Evolutionary conservation across 148 eudicot species (phyloP).

Genomic region (Rhododendron ferrugineum): DNA sequence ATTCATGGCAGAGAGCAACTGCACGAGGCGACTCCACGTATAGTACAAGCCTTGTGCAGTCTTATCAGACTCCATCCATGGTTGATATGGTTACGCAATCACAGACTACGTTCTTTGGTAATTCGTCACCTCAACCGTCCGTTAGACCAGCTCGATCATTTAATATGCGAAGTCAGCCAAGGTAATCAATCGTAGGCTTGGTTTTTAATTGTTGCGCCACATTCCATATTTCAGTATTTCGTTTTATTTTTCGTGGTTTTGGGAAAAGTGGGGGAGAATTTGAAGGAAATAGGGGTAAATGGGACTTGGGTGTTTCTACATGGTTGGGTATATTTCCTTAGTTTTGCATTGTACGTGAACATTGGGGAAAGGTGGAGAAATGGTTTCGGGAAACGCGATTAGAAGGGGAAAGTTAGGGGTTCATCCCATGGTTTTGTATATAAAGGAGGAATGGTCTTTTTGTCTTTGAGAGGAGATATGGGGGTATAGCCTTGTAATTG

Average conservation of each 20-base stretch:
- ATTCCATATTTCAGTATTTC: not conserved
- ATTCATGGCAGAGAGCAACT: slow-evolving; percentile 22
- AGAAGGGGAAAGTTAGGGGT: slow-evolving; percentile 7
- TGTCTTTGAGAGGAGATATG: slow-evolving; percentile 5
- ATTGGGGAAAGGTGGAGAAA: slow-evolving; percentile 2
- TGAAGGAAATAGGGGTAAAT: not conserved
- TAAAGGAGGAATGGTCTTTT: not conserved
- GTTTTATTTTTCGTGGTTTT: not conserved
- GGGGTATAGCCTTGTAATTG: slow-evolving; percentile 14
- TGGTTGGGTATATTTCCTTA: not conserved
- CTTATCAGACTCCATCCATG: slow-evolving; percentile 23
- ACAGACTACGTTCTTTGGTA: slow-evolving; percentile 13
- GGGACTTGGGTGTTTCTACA: not conserved
- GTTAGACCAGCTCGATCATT: slow-evolving; percentile 14
- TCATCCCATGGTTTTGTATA: slow-evolving; percentile 11
- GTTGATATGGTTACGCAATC: slow-evolving; percentile 16
- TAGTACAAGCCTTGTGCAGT: slow-evolving; percentile 13
- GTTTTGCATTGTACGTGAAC: not conserved
- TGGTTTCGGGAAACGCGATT: not conserved
- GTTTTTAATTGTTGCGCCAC: not conserved
- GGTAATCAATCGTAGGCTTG: slow-evolving; percentile 14
- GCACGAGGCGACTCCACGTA: slow-evolving; percentile 16
- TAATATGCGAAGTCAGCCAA: slow-evolving; percentile 3
- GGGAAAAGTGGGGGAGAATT: not conserved
- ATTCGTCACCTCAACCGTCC: slow-evolving; percentile 3